These are phyloP conservation scores for Rubus parviflorus DNA, from an alignment of 306 rosid genomes.

Conservation along the genomic window DNA sequence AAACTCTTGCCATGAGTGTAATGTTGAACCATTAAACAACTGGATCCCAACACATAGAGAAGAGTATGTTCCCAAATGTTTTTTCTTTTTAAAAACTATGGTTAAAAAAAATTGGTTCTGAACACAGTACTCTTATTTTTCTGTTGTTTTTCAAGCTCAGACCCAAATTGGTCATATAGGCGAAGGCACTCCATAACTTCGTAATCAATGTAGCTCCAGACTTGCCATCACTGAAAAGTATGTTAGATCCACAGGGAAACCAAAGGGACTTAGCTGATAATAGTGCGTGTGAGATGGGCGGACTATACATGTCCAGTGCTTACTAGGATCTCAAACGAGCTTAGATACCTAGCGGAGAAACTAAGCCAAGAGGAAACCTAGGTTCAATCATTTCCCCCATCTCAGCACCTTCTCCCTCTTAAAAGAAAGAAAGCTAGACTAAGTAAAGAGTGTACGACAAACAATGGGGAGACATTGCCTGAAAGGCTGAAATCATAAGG, in stretches of 20 bases:
- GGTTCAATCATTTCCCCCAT: neutral
- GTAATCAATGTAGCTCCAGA: neutral
- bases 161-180: neutral
- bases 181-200: neutral
- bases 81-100: neutral
- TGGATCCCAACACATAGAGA: neutral
- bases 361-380: too few relatives aligned
- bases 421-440: neutral
- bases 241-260: neutral
- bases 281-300: neutral
- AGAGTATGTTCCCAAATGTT: neutral
- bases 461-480: too few relatives aligned
- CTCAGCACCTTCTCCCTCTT: neutral
- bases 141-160: too few relatives aligned
- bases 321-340: too few relatives aligned
- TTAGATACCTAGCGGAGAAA: too few relatives aligned
- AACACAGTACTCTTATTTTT: too few relatives aligned
- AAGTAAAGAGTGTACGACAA: too few relatives aligned
- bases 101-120: neutral
- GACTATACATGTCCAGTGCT: too few relatives aligned
- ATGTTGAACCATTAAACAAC: neutral
- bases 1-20: neutral
- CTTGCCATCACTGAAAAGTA: neutral
- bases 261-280: neutral
- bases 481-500: neutral